These are phyloP conservation scores for Mortierella claussenii DNA, from an alignment of 192 early-diverging fungal species.

Conservation along the genomic window DNA sequence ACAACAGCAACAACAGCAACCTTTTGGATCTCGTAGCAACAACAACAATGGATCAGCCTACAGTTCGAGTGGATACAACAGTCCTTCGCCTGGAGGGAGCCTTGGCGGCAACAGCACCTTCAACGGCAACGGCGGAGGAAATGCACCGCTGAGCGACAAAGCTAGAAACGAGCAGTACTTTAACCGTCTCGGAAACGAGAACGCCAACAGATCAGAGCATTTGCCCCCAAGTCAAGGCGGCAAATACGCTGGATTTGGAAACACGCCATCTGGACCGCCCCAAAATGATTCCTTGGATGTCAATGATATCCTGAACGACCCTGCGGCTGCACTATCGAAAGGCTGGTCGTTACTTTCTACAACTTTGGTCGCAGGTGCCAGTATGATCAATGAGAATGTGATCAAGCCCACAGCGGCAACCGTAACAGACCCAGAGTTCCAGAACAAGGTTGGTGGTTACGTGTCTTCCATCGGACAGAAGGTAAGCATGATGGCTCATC, in stretches of 20 bases:
- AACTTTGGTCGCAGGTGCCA: conserved; percentile 66
- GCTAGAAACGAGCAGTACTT: conserved; percentile 84
- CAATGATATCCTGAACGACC: conserved; percentile 75
- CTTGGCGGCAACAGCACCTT: conserved; percentile 7
- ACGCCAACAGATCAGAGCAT: conserved; percentile 64
- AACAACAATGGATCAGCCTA: conserved; percentile 17
- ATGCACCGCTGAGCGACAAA: conserved; percentile 57
- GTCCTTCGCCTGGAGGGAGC: conserved; percentile 33
- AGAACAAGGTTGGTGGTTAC: conserved; percentile 69
- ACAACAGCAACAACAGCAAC: conserved; percentile 15
- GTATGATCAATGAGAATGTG: conserved; percentile 70
- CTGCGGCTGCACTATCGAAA: conserved; percentile 71
- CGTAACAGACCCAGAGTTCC: conserved; percentile 73
- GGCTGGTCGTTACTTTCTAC: conserved; percentile 73
- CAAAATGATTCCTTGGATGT: conserved; percentile 53
- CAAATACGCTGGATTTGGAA: conserved; percentile 81
- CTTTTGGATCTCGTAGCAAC: conserved; percentile 17
- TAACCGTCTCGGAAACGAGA: conserved; percentile 68
- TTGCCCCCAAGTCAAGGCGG: conserved; percentile 83
- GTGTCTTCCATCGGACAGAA: conserved; percentile 67
- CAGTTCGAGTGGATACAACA: conserved; percentile 25
- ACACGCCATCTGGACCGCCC: conserved; percentile 51
- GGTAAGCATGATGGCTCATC: conserved; percentile 31
- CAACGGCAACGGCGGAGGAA: conserved; percentile 13
- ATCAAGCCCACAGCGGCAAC: conserved; percentile 71